These are phyloP conservation scores for Dicorynia guianensis DNA, from an alignment of 306 rosid species.

Conservation along the genomic window DNA sequence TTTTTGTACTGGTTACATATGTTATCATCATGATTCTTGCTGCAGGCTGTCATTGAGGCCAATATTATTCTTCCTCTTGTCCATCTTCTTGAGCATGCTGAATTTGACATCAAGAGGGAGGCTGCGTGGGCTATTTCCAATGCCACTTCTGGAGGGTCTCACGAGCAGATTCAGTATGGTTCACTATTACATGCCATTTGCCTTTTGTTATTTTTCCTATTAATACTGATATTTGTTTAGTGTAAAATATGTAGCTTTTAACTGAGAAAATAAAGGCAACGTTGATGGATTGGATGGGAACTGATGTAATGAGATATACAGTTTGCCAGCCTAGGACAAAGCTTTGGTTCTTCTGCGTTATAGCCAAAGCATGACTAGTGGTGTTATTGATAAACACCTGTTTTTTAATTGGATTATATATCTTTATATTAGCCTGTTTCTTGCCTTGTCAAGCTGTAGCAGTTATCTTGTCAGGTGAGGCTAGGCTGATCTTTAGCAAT, in stretches of 20 bases:
- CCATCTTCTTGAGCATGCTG: conserved; percentile 66
- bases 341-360: not conserved
- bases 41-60: conserved; percentile 75
- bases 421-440: not conserved
- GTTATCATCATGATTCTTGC: conserved; percentile 15
- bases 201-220: not conserved
- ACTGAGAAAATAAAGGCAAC: not conserved
- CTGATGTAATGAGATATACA: not conserved
- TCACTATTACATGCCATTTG: not conserved
- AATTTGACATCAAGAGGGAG: conserved; percentile 78
- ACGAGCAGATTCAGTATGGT: conserved; percentile 74
- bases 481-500: not conserved
- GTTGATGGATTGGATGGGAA: not conserved
- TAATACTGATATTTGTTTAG: not conserved
- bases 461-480: not conserved
- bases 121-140: conserved; percentile 83
- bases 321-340: not conserved
- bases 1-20: not conserved
- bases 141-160: conserved; percentile 77
- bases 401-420: not conserved
- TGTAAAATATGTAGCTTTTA: not conserved
- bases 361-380: not conserved
- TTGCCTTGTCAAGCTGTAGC: not conserved
- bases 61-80: conserved; percentile 61
- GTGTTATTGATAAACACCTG: not conserved